phyloP scores from a whole-genome alignment of 306 rosid species.

The Citrullus colocynthis region DNA sequence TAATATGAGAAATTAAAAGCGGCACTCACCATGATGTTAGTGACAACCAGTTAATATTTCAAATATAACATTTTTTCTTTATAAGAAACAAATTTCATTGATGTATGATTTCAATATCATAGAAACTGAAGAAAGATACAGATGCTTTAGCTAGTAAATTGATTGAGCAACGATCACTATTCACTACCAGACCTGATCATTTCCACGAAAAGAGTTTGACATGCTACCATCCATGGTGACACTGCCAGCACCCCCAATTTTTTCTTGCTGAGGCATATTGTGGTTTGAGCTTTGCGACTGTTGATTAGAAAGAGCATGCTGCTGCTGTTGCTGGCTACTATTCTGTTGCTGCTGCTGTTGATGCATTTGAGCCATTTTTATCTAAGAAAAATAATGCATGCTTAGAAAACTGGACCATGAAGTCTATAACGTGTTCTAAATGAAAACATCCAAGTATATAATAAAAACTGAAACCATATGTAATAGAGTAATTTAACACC shows the following conservation, averaged over 20 bases:
- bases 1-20: not conserved
- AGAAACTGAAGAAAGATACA: not conserved
- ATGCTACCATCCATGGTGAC: constrained; percentile 77
- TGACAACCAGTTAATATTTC: not conserved
- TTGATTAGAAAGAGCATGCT: constrained; percentile 73
- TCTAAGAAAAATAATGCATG: constrained; percentile 23
- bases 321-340: constrained; percentile 47
- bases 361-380: constrained; percentile 79
- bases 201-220: constrained; percentile 92
- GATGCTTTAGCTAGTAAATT: not conserved
- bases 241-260: constrained; percentile 68
- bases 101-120: not conserved
- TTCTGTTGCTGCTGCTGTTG: constrained; percentile 55
- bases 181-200: constrained; percentile 70
- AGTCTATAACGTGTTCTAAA: not conserved
- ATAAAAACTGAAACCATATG: not conserved
- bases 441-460: not conserved
- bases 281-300: constrained; percentile 70
- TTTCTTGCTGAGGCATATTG: constrained; percentile 84
- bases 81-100: too few relatives aligned
- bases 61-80: not conserved
- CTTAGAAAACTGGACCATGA: constrained; percentile 8
- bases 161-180: not conserved
- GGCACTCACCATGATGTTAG: not conserved
- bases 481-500: constrained; percentile 28